Base-by-base conservation (phyloP, 345 rosid genomes). In the Salix suchowensis region DNA sequence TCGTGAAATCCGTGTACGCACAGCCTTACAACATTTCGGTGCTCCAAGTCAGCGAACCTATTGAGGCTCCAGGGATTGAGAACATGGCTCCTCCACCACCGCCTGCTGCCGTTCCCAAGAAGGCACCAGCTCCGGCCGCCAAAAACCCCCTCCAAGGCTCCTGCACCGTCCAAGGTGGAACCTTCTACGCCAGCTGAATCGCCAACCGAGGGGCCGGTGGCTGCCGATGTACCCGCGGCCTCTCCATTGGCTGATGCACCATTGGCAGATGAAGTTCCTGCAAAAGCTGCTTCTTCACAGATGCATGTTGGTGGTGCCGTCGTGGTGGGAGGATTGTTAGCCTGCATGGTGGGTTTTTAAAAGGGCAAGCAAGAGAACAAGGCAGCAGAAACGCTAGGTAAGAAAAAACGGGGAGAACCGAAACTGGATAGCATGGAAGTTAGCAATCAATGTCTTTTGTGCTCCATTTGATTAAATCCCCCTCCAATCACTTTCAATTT, bases 11-110 rank as follows among this genome's bases (percentile, higher is more conserved):
- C 0, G 75, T 92, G 1, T 77, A 61, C n/a, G 16, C 88, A 23
- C 86, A 83, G 79, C 97, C 98, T 5, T 94, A 73, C 44, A 87
- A 94, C 86, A 50, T 94, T 66, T 92, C 96, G 1, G 88, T 92
- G 46, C 78, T 94, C 65, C 88, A 89, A 54, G 87, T 94, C 10
- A 92, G 88, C 68, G 69, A 74, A 26, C 87, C 88, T 1, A 90
- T 91, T 62, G 83, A 87, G 65, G 81, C 91, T 36, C 89, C 97
- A 19, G 91, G 93, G 21, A 70, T 88, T 15, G 91, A 89, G 8
- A 34, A 74, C 4, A 72, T 65, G 1, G 48, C 87, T 62, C 87
- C 89, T 12, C 88, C 89, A 14, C 90, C 87, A 1, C 94, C 87
- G 8, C 87, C 76, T 65, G 73, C 90, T 0, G 76, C 86, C 36